phyloP scores from a whole-genome alignment of 2,329 filamentous ascomycete species.

The Chaetomium sp. region DNA sequence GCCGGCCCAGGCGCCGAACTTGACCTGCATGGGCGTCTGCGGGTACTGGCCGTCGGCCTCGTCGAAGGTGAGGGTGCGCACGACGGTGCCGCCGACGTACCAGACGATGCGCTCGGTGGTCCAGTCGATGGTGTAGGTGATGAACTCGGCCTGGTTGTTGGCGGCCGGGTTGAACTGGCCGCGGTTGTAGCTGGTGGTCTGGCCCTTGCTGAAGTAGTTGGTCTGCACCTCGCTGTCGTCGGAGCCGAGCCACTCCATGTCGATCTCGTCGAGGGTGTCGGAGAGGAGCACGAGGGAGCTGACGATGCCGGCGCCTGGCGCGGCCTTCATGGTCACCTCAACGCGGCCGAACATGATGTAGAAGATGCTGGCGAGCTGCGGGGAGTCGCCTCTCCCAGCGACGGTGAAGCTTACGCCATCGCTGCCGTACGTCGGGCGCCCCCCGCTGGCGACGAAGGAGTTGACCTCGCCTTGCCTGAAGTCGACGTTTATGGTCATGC shows the following conservation, averaged over 20 bases:
- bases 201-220: slow-evolving; percentile 96
- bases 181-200: slow-evolving; percentile 82
- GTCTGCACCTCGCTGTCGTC: slow-evolving; percentile 79
- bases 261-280: slow-evolving; percentile 91
- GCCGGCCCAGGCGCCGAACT: slow-evolving; percentile 89
- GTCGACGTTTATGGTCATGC: slow-evolving; percentile 79
- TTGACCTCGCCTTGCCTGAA: slow-evolving; percentile 77
- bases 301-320: slow-evolving; percentile 87
- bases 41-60: slow-evolving; percentile 82
- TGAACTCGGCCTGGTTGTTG: slow-evolving; percentile 73
- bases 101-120: slow-evolving; percentile 82
- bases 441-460: slow-evolving; percentile 71
- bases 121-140: slow-evolving; percentile 93
- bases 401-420: slow-evolving; percentile 85
- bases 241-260: slow-evolving; percentile 93
- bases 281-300: slow-evolving; percentile 90
- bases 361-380: slow-evolving; percentile 85
- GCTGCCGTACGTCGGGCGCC: slow-evolving; percentile 70
- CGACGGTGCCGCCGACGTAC: slow-evolving; percentile 75
- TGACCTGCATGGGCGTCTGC: slow-evolving; percentile 93
- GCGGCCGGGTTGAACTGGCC: slow-evolving; percentile 73
- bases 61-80: slow-evolving; percentile 71
- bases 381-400: slow-evolving; percentile 74
- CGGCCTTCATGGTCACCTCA: slow-evolving; percentile 80
- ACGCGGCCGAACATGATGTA: slow-evolving; percentile 99